Conservation (phyloP, 2,329 filamentous ascomycete genomes). For the Neofusicoccum sp. region DNA sequence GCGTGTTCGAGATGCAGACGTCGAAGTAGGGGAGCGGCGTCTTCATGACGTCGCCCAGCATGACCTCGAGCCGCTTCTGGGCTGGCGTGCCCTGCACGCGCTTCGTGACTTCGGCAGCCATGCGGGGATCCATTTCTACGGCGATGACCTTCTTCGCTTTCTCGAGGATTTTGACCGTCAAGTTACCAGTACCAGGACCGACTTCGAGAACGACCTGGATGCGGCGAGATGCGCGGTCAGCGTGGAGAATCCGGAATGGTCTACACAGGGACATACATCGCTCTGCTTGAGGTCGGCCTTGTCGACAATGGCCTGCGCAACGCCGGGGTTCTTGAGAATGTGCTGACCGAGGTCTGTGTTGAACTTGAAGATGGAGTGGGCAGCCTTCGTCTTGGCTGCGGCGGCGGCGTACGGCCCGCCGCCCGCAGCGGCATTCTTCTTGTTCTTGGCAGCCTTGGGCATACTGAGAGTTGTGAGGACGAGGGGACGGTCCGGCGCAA, state of each 20-base stretch:
- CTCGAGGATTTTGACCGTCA: conserved; percentile 86
- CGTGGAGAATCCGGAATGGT: not conserved
- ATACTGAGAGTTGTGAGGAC: conserved; percentile 30
- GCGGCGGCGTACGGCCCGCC: conserved; percentile 46
- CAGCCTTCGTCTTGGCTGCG: conserved; percentile 48
- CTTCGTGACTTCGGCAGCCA: conserved; percentile 93
- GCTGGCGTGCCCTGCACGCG: conserved; percentile 87
- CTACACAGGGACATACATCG: conserved; percentile 42
- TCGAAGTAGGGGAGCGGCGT: conserved; percentile 74
- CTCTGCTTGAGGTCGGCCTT: conserved; percentile 90
- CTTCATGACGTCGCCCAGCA: conserved; percentile 93
- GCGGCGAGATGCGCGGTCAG: not conserved
- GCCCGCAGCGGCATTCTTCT: conserved; percentile 36
- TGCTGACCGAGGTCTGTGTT: conserved; percentile 88
- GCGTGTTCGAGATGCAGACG: conserved; percentile 78
- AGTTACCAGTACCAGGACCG: conserved; percentile 82
- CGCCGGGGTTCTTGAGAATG: conserved; percentile 50
- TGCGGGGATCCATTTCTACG: conserved; percentile 91
- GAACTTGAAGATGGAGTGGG: conserved; percentile 83
- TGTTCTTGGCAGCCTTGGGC: conserved; percentile 44
- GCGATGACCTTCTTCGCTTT: conserved; percentile 80
- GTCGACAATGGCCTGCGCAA: conserved; percentile 67
- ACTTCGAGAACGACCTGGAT: conserved; percentile 78
- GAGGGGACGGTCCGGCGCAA: not conserved
- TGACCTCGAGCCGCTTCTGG: conserved; percentile 79